Base-by-base conservation (phyloP, 805 yeast genomes). In the Metahyphopichia silvanorum region DNA sequence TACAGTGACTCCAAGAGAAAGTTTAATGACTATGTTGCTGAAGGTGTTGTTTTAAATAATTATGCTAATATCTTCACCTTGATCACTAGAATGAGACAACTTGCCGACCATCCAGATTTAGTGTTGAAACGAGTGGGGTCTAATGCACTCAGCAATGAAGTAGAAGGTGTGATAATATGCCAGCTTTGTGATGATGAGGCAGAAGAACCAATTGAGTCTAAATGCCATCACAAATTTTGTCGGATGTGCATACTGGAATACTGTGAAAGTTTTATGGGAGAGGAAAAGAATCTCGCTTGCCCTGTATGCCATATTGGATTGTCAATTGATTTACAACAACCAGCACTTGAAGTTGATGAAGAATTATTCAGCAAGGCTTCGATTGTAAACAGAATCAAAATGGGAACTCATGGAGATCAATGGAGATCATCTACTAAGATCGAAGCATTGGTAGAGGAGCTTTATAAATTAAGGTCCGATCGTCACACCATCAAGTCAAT, bases 91-190 rank as follows among this genome's bases (percentile, higher is more conserved):
- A 94, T 93, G 98, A 77, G 99, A 49, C 98, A 93, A 60, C 68
- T 93, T 47, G 98, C 98, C 0, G 98, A 93, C 56, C 99, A 93
- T 58, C 99, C 99, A 0, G 99, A 93, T 61, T 66, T 93, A 41
- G 97, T 93, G 1, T 66, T 93, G 52, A 79, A 88, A 44, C 69
- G 89, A 32, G 71, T 80, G 19, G 75, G 75, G 3, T 50, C 62
- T 8, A 60, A 48, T 44, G 57, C 45, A 43, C 58, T 39, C 6
- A 39, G 66, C 1, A 49, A 47, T 18, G 76, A 74, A 10, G 53
- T 64, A 5, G 74, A 71, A 8, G 77, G 77, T 1, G 76, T 88
- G 8, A 62, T 66, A 23, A 82, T 93, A 25, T 93, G 99, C 53
- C 94, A 86, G 44, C 55, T 93, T 16, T 93, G 99, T 60, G 98